phyloP scores from a whole-genome alignment of 176 grass and related monocot genomes.

The Carex pumila region DNA sequence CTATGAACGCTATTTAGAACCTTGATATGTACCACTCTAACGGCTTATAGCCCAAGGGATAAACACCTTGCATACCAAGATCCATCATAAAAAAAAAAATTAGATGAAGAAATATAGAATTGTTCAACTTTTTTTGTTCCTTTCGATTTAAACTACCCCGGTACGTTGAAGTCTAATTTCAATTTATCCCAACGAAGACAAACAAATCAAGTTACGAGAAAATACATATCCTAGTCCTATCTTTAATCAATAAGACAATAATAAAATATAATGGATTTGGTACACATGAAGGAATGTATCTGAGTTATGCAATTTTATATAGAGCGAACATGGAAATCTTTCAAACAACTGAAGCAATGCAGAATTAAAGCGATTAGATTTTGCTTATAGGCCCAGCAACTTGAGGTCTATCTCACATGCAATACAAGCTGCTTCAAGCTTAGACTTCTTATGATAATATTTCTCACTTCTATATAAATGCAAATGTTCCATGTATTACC shows the following conservation, averaged over 20 bases:
- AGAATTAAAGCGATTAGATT: neutral
- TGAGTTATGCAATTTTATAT: neutral
- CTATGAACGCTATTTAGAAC: too few relatives aligned
- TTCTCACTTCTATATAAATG: slow-evolving; percentile 15
- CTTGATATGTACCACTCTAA: neutral
- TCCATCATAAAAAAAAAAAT: neutral
- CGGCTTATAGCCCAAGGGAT: neutral
- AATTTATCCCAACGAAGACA: neutral
- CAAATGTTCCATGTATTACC: neutral
- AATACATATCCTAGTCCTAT: neutral
- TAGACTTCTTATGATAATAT: slow-evolving; percentile 10
- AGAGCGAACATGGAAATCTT: slow-evolving; percentile 5
- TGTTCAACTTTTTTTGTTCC: neutral
- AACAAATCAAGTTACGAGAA: neutral
- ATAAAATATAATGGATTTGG: neutral
- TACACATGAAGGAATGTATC: neutral
- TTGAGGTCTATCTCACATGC: slow-evolving; percentile 20
- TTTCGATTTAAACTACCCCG: neutral
- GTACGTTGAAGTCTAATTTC: neutral
- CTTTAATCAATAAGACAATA: neutral
- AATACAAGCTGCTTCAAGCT: slow-evolving; percentile 22
- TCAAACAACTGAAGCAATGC: slow-evolving; percentile 18
- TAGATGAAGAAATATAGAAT: neutral
- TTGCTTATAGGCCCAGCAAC: neutral
- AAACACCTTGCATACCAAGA: neutral